Evolutionary conservation across 768 basidiomycete species (phyloP), one percentile per base, ranked within the genome.

Genomic region (Dioszegia crocea): DNA sequence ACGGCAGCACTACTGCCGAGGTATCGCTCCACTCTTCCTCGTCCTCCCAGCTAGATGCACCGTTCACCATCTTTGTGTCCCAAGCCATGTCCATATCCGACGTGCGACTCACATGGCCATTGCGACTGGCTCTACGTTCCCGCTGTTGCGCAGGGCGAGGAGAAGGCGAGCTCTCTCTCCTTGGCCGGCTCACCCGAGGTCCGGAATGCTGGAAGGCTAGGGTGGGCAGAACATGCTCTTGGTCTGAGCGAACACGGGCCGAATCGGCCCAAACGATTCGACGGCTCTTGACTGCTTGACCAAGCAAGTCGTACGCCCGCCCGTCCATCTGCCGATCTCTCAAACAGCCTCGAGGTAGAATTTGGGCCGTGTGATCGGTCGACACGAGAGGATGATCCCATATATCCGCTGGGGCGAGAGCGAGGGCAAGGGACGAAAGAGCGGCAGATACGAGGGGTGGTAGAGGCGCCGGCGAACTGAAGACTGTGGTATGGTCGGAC

Each of bases 391-490:
- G 45, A 8, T 40, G 24, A 26, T 24, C 43, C 43, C 63, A 68
- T 9, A 63, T 56, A 1, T 50, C 33, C n/a, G 54, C 29, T 1
- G 70, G 65, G 0, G 64, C 63, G 10, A 71, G 51, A 19, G 67
- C 70, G 2, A 56, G 50, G 4, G 70, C 70, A 14, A 71, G 38
- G 8, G 62, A 62, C 0, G 70, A 68, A 16, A 71, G 33, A 2
- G 70, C 70, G 1, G 70, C 67, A 16, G 70, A 71, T 10, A 66
- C 63, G 10, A 47, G 57, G 4, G 70, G 54, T 4, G 70, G 70
- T 2, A 71, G 48, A 4, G 67, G 61, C 10, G 53, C 56, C 8
- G 67, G 62, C 1, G 47, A 36, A 23, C 56, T 45, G 48, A 56
- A 54, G 39, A 53, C 3, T 5, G 38, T 40, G 21, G 51, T 53